These are phyloP conservation scores for Luffa aegyptiaca DNA, from an alignment of 306 rosid genomes.

Conservation along the genomic window DNA sequence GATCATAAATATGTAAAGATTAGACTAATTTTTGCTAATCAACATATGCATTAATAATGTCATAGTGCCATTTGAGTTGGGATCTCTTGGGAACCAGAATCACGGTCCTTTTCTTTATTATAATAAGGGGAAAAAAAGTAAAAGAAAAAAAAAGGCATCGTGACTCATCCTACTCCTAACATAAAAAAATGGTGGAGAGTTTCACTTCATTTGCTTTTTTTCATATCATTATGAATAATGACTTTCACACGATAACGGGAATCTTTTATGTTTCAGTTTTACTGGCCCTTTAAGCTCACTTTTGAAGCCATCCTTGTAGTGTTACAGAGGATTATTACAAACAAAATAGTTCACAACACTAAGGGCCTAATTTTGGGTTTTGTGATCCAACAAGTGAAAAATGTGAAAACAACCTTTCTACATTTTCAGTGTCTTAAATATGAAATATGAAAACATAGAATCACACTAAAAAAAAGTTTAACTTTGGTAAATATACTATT, in stretches of 20 bases:
- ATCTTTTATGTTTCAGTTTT: not conserved
- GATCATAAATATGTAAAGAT: slow-evolving; percentile 8
- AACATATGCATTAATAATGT: not conserved
- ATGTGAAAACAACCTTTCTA: not conserved
- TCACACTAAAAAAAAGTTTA: not conserved
- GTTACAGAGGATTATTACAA: not conserved
- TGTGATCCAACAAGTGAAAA: not conserved
- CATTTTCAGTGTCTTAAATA: no score
- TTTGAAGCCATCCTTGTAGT: not conserved
- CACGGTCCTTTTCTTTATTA: not conserved
- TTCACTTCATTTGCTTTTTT: not conserved
- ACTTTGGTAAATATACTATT: not conserved
- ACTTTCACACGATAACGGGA: not conserved
- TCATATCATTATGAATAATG: no score
- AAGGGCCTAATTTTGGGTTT: not conserved
- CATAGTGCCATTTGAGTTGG: not conserved
- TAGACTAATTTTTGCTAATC: not conserved
- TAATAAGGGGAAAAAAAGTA: no score
- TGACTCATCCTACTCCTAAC: not conserved
- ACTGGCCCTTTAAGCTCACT: not conserved
- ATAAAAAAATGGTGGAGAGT: not conserved
- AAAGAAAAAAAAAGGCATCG: no score
- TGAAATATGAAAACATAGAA: not conserved
- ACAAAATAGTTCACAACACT: not conserved
- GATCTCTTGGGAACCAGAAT: not conserved